A percentile compares a stretch with the other conserved stretches of the same genome.
Conservation (phyloP, 345 rosid species). For the Eucalyptus cloeziana region DNA sequence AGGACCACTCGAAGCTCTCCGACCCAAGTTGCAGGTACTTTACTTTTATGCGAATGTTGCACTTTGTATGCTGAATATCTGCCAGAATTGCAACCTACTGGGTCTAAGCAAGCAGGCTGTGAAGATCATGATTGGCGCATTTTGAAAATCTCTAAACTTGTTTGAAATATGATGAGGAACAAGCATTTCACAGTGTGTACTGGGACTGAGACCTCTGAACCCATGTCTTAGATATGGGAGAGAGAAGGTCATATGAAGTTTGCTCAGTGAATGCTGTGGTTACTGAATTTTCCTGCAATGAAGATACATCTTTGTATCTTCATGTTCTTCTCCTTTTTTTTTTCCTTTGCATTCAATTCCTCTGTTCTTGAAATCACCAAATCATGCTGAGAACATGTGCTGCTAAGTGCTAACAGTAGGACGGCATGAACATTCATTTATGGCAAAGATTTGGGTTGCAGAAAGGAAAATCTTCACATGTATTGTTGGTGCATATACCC, state of each 20-base stretch:
- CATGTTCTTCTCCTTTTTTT: background rate
- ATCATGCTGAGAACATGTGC: background rate
- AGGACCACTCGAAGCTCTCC: constrained; percentile 79
- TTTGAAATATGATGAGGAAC: background rate
- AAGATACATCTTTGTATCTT: background rate
- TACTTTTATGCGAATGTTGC: background rate
- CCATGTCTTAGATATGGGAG: background rate
- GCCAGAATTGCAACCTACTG: background rate
- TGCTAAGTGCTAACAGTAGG: background rate
- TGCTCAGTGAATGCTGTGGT: background rate
- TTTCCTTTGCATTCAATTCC: background rate
- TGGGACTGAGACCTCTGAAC: background rate
- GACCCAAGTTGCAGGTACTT: constrained; percentile 76
- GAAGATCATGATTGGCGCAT: background rate
- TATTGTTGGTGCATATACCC: background rate
- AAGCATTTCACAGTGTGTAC: background rate
- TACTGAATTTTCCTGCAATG: background rate
- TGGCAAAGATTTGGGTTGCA: background rate
- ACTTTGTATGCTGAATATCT: background rate
- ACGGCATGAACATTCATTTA: background rate
- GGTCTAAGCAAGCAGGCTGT: background rate
- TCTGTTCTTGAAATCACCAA: background rate
- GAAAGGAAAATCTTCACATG: background rate
- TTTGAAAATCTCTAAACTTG: background rate
- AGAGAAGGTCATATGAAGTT: background rate